Evolutionary conservation across 495 filamentous ascomycete species (phyloP).

Genomic region (Hypomontagnella monticulosa): DNA sequence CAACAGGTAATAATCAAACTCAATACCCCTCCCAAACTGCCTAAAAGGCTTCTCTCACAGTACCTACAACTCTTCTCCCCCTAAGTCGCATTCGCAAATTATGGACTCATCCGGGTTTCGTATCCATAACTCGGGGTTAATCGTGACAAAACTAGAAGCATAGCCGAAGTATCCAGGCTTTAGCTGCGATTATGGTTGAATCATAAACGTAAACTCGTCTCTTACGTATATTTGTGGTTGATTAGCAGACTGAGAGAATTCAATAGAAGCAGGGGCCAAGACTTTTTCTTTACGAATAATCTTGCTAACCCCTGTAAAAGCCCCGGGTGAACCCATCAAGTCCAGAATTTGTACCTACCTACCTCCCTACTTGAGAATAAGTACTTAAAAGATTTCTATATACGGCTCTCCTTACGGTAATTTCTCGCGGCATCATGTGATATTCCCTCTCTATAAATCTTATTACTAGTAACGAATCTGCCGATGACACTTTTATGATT

Average conservation of each 20-base stretch:
- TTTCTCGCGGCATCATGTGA: conserved; percentile 20
- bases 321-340: neutral
- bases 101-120: conserved; percentile 15
- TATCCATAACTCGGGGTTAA: conserved; percentile 18
- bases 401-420: neutral
- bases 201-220: conserved; percentile 15
- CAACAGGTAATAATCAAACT: conserved; percentile 36
- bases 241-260: neutral
- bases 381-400: neutral
- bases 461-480: no score
- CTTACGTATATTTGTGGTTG: neutral
- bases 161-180: neutral
- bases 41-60: conserved; percentile 23
- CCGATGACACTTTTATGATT: no score
- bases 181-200: conserved; percentile 12
- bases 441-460: conserved; percentile 9
- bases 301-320: conserved; percentile 2
- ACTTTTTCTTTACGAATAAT: conserved; percentile 7
- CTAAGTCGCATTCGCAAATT: conserved; percentile 3
- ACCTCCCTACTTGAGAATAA: neutral
- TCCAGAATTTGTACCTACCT: conserved; percentile 9
- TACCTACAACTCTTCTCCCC: conserved; percentile 1
- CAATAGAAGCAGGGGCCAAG: conserved; percentile 24
- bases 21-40: conserved; percentile 38
- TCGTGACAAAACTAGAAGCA: neutral